A percentile compares a stretch with the other conserved stretches of the same genome.
These are phyloP conservation scores for Thermochaetoides thermophila DNA, from an alignment of 495 filamentous ascomycete genomes.

Conservation along the genomic window DNA sequence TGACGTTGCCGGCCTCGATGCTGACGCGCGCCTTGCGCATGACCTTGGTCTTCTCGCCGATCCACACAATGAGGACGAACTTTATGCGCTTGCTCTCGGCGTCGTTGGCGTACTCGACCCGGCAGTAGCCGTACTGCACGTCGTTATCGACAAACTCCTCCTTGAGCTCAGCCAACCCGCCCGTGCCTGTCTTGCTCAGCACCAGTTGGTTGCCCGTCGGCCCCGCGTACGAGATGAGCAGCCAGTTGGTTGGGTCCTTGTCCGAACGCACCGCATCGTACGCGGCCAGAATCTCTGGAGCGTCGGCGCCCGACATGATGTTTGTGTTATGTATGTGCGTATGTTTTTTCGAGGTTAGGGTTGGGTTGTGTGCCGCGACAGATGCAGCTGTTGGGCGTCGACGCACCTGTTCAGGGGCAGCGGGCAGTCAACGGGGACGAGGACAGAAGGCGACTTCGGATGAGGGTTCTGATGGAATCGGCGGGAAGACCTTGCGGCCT, in stretches of 20 bases:
- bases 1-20: slow-evolving; percentile 42
- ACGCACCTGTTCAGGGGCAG: no score
- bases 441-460: no score
- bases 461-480: no score
- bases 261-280: slow-evolving; percentile 40
- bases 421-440: no score
- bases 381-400: no score
- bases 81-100: slow-evolving; percentile 43
- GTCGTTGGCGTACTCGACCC: slow-evolving; percentile 45
- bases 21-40: slow-evolving; percentile 45
- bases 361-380: no score
- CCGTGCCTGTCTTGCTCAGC: slow-evolving; percentile 32
- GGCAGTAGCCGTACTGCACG: slow-evolving; percentile 42
- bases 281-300: slow-evolving; percentile 31
- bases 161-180: slow-evolving; percentile 35
- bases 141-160: slow-evolving; percentile 29
- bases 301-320: slow-evolving; percentile 30
- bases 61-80: slow-evolving; percentile 43
- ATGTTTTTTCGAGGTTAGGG: not conserved
- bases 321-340: not conserved
- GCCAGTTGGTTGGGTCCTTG: slow-evolving; percentile 41
- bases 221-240: slow-evolving; percentile 38
- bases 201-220: slow-evolving; percentile 30
- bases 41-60: slow-evolving; percentile 37
- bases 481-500: no score